A percentile compares a stretch with the other conserved stretches of the same genome.
Conservation (phyloP, 2,329 filamentous ascomycete species). For the Colletotrichum tabaci region DNA sequence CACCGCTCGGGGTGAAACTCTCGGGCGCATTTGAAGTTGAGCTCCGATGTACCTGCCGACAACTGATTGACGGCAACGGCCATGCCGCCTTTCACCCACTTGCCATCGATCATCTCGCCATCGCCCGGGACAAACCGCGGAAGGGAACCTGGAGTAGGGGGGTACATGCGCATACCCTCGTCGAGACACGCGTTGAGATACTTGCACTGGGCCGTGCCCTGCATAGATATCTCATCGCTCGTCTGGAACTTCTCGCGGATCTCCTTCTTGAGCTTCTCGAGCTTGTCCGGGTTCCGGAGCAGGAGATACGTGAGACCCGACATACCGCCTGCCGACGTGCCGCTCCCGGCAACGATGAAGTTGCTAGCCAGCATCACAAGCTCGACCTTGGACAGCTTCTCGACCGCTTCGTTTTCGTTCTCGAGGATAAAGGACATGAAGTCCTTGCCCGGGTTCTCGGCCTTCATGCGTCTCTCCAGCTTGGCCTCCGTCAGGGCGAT, state of each 20-base stretch:
- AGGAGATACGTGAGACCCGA: conserved; percentile 20
- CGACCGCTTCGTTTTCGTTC: not conserved
- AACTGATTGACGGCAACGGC: conserved; percentile 18
- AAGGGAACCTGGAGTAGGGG: conserved; percentile 11
- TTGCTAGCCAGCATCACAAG: conserved; percentile 20
- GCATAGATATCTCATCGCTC: not conserved
- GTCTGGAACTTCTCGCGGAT: not conserved
- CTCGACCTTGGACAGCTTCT: conserved; percentile 12
- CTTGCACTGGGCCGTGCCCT: not conserved
- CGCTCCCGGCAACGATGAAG: conserved; percentile 17
- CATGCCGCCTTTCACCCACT: conserved; percentile 9
- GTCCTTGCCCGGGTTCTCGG: conserved; percentile 10
- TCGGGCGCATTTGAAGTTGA: not conserved
- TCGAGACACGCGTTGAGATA: conserved; percentile 12
- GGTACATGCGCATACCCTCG: conserved; percentile 20
- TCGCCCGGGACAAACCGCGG: conserved; percentile 1
- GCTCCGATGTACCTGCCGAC: conserved; percentile 7
- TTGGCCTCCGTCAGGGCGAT: conserved; percentile 13
- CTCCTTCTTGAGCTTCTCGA: conserved; percentile 10
- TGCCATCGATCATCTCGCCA: conserved; percentile 3
- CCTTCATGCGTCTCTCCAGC: not conserved
- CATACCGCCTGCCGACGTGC: conserved; percentile 12
- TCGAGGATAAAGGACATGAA: conserved; percentile 15
- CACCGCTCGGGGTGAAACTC: conserved; percentile 26
- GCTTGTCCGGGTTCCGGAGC: not conserved